These are phyloP conservation scores for Exophiala sp. DNA, from an alignment of 2,329 filamentous ascomycete species.

Conservation along the genomic window DNA sequence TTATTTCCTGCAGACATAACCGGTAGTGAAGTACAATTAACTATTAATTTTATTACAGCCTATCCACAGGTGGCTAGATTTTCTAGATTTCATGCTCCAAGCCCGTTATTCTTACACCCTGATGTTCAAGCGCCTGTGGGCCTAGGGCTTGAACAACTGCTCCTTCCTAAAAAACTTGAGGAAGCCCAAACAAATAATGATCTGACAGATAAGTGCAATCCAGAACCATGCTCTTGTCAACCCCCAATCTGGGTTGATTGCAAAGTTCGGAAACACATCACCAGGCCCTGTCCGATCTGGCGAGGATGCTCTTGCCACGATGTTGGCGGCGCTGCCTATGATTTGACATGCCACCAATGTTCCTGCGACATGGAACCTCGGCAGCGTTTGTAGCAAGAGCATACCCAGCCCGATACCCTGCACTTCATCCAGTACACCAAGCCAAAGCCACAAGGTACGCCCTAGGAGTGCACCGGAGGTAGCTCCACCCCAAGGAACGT, in stretches of 20 bases:
- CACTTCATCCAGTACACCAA: conserved; percentile 62
- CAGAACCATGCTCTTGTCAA: conserved; percentile 53
- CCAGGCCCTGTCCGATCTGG: conserved; percentile 61
- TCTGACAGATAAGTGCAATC: conserved; percentile 56
- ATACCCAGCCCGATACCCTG: conserved; percentile 67
- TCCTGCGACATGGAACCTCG: conserved; percentile 62
- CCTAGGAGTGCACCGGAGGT: conserved; percentile 52
- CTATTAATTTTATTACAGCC: too few species aligned
- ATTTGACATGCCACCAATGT: conserved; percentile 61
- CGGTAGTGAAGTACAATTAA: too few species aligned
- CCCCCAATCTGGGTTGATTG: conserved; percentile 27
- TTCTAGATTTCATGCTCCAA: too few species aligned
- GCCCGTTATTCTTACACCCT: too few species aligned
- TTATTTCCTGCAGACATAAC: too few species aligned
- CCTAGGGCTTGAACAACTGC: conserved; percentile 42
- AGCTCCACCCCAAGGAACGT: conserved; percentile 60
- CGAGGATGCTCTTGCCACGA: conserved; percentile 57
- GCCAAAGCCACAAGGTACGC: conserved; percentile 62
- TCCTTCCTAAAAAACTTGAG: conserved; percentile 49
- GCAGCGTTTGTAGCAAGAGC: conserved; percentile 63
- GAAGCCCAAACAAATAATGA: conserved; percentile 57
- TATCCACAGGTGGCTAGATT: too few species aligned
- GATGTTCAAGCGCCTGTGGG: neutral
- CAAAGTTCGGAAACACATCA: conserved; percentile 45
- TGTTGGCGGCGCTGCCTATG: conserved; percentile 59